These are phyloP conservation scores for Plasmodium chabaudi DNA, from an alignment of 169 alveolate species.

Conservation along the genomic window DNA sequence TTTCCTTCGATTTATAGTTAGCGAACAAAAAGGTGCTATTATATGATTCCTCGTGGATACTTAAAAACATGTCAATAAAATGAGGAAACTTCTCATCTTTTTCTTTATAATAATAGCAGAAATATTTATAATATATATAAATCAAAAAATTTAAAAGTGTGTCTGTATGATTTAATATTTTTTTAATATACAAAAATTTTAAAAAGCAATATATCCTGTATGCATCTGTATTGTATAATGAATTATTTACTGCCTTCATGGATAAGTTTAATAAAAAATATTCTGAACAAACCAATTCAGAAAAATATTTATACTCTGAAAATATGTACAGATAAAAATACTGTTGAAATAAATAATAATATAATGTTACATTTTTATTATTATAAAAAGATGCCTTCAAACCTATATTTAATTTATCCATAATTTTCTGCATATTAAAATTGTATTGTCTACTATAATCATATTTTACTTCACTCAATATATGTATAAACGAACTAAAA, in stretches of 20 bases:
- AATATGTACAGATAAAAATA: slow-evolving; percentile 57
- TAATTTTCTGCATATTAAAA: slow-evolving; percentile 47
- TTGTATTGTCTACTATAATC: slow-evolving; percentile 51
- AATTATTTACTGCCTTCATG: slow-evolving; percentile 21
- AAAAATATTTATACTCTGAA: slow-evolving; percentile 61
- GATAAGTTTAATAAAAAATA: slow-evolving; percentile 32
- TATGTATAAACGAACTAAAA: slow-evolving; percentile 27
- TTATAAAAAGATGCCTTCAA: slow-evolving; percentile 73
- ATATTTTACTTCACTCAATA: slow-evolving; percentile 67
- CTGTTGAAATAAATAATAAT: slow-evolving; percentile 57
- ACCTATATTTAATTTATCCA: slow-evolving; percentile 70
- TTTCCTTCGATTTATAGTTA: slow-evolving; percentile 28
- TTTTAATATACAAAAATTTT: slow-evolving; percentile 44
- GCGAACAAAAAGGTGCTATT: slow-evolving; percentile 19
- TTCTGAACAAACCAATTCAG: slow-evolving; percentile 60
- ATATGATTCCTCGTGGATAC: slow-evolving; percentile 66
- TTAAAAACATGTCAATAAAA: slow-evolving; percentile 56
- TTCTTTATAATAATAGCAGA: slow-evolving; percentile 33
- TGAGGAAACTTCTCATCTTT: slow-evolving; percentile 23
- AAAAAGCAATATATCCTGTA: slow-evolving; percentile 48
- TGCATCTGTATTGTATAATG: slow-evolving; percentile 19
- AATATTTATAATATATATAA: slow-evolving; percentile 73
- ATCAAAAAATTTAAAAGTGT: slow-evolving; percentile 52
- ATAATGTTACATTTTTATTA: slow-evolving; percentile 51
- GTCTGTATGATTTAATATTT: slow-evolving; percentile 38